Percentiles rank a stretch among this genome's conserved stretches.
Evolutionary conservation across 805 yeast genomes (phyloP).

Genomic region (Kazachstania taianensis): DNA sequence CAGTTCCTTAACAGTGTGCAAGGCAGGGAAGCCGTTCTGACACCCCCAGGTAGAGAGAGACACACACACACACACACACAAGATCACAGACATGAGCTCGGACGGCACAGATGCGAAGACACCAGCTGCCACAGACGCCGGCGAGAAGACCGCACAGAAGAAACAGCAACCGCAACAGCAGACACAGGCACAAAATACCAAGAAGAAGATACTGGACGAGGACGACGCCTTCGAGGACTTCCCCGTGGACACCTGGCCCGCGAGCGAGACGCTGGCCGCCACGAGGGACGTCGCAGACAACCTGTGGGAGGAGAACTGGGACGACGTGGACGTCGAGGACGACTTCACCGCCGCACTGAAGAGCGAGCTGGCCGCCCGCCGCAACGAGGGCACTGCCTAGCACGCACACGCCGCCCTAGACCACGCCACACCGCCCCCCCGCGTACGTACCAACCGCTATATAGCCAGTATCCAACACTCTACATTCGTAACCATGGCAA

Average conservation of each 20-base stretch:
- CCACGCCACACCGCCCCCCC: background rate
- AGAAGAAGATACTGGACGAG: constrained; percentile 66
- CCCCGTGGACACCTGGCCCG: constrained; percentile 85
- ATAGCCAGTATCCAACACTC: no score
- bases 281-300: constrained; percentile 38
- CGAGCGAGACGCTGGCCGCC: constrained; percentile 40
- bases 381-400: no score
- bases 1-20: no score
- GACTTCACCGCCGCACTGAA: constrained; percentile 70
- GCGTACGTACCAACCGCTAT: background rate
- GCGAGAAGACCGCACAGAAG: constrained; percentile 3
- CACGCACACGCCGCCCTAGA: no score
- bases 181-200: no score
- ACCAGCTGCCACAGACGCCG: background rate
- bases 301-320: constrained; percentile 98
- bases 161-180: constrained; percentile 5
- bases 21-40: background rate
- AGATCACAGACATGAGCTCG: background rate
- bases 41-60: background rate
- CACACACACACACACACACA: background rate
- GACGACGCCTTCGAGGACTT: constrained; percentile 97
- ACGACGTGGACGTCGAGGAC: constrained; percentile 86
- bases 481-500: no score
- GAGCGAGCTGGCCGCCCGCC: constrained; percentile 34
- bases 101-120: background rate